phyloP scores from a whole-genome alignment of 495 filamentous ascomycete species.

The Parathielavia appendiculata region DNA sequence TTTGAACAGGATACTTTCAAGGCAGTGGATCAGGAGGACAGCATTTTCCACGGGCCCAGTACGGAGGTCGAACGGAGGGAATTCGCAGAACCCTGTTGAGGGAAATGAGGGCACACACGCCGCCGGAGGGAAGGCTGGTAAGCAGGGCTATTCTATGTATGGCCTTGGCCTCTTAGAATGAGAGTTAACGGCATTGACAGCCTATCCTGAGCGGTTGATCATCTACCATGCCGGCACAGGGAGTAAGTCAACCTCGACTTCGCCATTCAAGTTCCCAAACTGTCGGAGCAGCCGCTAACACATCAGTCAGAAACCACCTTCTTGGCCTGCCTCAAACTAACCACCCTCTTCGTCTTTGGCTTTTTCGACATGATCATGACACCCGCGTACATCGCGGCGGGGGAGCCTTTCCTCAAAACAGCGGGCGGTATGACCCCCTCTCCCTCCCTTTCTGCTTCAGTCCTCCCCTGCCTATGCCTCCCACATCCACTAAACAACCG shows the following conservation, averaged over 20 bases:
- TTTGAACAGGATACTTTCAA: neutral
- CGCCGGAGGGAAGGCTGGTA: slow-evolving; percentile 7
- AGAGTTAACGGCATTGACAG: slow-evolving; percentile 16
- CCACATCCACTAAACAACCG: slow-evolving; percentile 14
- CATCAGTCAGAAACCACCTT: slow-evolving; percentile 47
- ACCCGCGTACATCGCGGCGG: slow-evolving; percentile 51
- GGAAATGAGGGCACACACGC: neutral
- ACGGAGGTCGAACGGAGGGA: neutral
- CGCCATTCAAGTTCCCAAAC: neutral
- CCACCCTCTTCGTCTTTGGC: slow-evolving; percentile 63
- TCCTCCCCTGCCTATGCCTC: neutral
- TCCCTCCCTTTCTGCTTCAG: neutral
- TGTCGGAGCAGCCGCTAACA: neutral
- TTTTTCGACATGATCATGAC: slow-evolving; percentile 57
- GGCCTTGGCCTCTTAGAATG: neutral
- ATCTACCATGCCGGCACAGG: slow-evolving; percentile 69
- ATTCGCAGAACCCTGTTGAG: no score
- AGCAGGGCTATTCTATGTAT: neutral
- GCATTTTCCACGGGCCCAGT: slow-evolving; percentile 5
- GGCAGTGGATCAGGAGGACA: neutral
- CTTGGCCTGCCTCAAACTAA: slow-evolving; percentile 61
- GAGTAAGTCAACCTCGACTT: slow-evolving; percentile 28
- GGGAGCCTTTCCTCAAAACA: slow-evolving; percentile 43
- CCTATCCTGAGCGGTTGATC: slow-evolving; percentile 55
- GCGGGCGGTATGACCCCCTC: slow-evolving; percentile 24